Evolutionary conservation across 441 rosid species (phyloP), one percentile per base, ranked within the genome.

Genomic region (Omphalea diandra): DNA sequence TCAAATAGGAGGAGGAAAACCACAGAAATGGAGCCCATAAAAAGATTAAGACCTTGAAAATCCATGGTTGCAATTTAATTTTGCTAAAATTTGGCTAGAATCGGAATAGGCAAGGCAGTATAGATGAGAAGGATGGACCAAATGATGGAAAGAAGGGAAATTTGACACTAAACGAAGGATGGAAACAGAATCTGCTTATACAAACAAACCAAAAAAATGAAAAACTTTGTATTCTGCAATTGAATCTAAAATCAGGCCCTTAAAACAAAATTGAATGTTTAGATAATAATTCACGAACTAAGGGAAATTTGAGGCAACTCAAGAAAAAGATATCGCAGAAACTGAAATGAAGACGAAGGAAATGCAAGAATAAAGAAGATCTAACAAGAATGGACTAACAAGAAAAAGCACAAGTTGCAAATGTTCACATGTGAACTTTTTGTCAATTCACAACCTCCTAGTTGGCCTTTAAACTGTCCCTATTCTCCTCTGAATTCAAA

Each of bases 21-120:
- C 67, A 81, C 22, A 9, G 64, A 64, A 56, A 83, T 15, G 53
- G 77, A 41, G 71, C 76, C 64, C 57, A 73, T 17, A n/a, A 74
- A 55, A 72, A 10, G 76, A 58, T 65, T 47, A 15, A 78, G 40
- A 50, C 57, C 46, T 70, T 72, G 38, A 63, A 40, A 73, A 73
- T 53, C 81, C 93, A 91, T 85, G 75, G 69, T 65, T 63, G 33
- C 35, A 47, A n/a, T n/a, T n/a, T 66, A 35, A 72, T 32, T 66
- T 70, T 57, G 47, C 20, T 49, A 36, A 60, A 50, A 44, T 62
- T 41, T 36, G 18, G 36, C 35, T 18, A 35, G 1, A 18, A 59
- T 26, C 43, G 22, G 32, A 43, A 11, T 59, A 40, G 33, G 29
- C 60, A 59, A 60, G 31, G 35, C 18, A 22, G 15, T 2, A 12